Conservation (phyloP, 2,329 filamentous ascomycete species). For the Fusarium begoniae region DNA sequence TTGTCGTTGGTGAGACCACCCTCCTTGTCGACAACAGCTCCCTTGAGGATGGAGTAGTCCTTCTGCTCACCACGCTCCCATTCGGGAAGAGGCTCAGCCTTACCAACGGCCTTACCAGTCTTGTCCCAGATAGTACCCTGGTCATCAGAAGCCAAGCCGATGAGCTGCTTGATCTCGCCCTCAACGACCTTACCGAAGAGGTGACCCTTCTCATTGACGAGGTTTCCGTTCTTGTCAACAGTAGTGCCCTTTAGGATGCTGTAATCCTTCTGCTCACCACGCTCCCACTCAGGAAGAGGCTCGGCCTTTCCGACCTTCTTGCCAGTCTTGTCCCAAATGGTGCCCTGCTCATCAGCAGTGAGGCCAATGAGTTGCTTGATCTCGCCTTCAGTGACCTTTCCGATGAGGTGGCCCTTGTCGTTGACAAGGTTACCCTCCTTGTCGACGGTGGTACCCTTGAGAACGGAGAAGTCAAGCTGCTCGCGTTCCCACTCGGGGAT, state of each 20-base stretch:
- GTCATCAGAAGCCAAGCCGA: conserved; percentile 71
- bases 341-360: conserved; percentile 72
- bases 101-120: conserved; percentile 71
- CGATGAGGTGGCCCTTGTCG: conserved; percentile 63
- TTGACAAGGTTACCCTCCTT: conserved; percentile 67
- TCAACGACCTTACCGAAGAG: conserved; percentile 71
- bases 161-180: conserved; percentile 71
- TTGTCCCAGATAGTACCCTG: conserved; percentile 74
- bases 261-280: conserved; percentile 48
- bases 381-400: conserved; percentile 70
- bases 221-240: conserved; percentile 68
- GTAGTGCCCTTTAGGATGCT: conserved; percentile 55
- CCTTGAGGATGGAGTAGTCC: conserved; percentile 31
- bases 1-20: conserved; percentile 65
- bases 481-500: conserved; percentile 63
- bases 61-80: conserved; percentile 57
- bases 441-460: conserved; percentile 65
- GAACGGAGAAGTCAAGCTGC: conserved; percentile 30
- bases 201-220: conserved; percentile 62
- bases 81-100: conserved; percentile 69
- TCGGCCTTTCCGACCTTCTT: conserved; percentile 74
- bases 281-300: conserved; percentile 65
- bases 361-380: conserved; percentile 71
- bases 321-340: conserved; percentile 69
- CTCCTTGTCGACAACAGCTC: conserved; percentile 52